These are phyloP conservation scores for Narthecium ossifragum DNA, from an alignment of 106 monocot species.

Conservation along the genomic window DNA sequence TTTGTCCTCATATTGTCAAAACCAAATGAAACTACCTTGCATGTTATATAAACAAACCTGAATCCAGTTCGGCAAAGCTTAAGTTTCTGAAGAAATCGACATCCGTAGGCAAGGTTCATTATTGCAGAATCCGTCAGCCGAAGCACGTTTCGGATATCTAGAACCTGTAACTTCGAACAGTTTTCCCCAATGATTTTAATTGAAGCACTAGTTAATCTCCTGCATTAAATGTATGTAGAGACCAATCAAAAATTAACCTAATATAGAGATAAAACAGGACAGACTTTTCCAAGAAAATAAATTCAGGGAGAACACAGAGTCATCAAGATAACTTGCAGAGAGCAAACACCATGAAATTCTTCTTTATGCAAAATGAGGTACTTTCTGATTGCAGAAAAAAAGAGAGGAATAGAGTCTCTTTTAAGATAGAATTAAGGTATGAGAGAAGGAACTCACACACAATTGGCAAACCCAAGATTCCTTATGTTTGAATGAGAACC, in stretches of 20 bases:
- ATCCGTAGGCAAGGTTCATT: constrained; percentile 55
- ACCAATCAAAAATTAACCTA: not conserved
- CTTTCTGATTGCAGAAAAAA: too few species aligned
- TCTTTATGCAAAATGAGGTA: too few species aligned
- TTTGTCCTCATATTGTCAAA: too few species aligned
- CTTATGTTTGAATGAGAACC: constrained; percentile 42
- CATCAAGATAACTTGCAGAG: too few species aligned
- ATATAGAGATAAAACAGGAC: not conserved
- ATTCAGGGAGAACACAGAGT: too few species aligned
- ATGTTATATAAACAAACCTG: constrained; percentile 69
- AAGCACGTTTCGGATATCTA: constrained; percentile 62
- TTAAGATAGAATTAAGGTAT: not conserved
- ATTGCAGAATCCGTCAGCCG: constrained; percentile 61
- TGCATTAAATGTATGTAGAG: constrained; percentile 20
- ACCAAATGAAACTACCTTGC: too few species aligned
- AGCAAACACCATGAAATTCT: too few species aligned
- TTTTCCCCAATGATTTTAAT: constrained; percentile 54
- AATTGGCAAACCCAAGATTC: constrained; percentile 52
- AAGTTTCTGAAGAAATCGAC: constrained; percentile 48
- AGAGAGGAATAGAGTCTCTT: too few species aligned
- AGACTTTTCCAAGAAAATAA: too few species aligned
- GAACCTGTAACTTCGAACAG: constrained; percentile 36
- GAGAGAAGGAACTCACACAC: constrained; percentile 44
- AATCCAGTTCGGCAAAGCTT: constrained; percentile 48
- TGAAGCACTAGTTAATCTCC: constrained; percentile 43